Base-by-base conservation (phyloP, 2,329 filamentous ascomycete genomes). In the Blumeria hordei region DNA sequence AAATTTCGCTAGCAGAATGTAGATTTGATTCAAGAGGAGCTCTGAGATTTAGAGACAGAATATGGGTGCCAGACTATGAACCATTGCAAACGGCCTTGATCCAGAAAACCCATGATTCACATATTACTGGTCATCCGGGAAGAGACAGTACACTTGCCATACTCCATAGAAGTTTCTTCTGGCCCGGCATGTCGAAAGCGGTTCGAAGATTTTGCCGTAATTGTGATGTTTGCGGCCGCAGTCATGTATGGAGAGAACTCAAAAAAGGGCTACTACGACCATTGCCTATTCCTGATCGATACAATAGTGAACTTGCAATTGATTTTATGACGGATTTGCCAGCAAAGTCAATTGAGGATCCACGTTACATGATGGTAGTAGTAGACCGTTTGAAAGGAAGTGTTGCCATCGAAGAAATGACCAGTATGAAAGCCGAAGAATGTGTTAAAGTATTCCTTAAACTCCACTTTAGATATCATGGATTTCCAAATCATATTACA, bases 291-390 rank as follows among this genome's bases (percentile, higher is more conserved):
- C 50, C 50, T 7, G 34, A 39, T 21, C 9, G 34, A 28, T 53
- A 28, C 16, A 11, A 53, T 39, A 34, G 41, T 14, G 50, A 53
- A 34, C 10, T 53, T 9, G 37, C 16, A 2, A 53, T 53, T 21
- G 35, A 53, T 36, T 53, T 53, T 36, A 53, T 28, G 50, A 36
- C 41, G 4, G 35, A 53, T 10, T 34, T 39, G n/a, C 50, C 50
- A 10, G 33, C 21, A 53, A 14, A 45, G 4, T 28, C 21, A 43
- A 21, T 21, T 4, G 50, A 10, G 10, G 34, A n/a, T n/a, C n/a
- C 50, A 39, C 39, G 16, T n/a, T 39, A 53, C 11, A 53, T 53
- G 18, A 53, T 53, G 50, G 50, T 53, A 10, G 41, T 53, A 21
- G 41, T 12, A 11, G 50, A 52, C 39, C 28, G 50, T 28, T 16